Conservation (phyloP, 2,329 filamentous ascomycete species). For the Colletotrichum sansevieriae region DNA sequence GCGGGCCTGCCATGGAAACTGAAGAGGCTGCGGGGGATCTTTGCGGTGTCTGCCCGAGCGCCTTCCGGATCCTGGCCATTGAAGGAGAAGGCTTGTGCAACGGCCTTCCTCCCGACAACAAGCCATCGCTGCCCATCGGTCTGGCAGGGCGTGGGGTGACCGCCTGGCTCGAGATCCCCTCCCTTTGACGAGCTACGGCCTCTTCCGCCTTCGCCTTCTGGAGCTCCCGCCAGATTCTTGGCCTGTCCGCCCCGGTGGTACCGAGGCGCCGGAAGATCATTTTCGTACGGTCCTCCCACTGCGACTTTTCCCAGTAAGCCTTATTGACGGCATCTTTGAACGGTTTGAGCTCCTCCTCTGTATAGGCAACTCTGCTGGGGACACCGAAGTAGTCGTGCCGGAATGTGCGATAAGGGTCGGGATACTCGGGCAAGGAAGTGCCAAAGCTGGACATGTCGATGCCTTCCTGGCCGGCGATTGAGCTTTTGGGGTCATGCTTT, state of each 20-base stretch:
- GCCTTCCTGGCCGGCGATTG: no score
- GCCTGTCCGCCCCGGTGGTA: background rate
- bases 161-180: background rate
- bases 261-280: background rate
- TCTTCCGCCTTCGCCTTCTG: background rate
- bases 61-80: background rate
- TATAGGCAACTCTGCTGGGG: no score
- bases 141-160: background rate
- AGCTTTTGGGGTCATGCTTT: no score
- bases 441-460: no score
- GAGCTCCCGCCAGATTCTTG: background rate
- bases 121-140: background rate
- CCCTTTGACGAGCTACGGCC: background rate
- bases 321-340: no score
- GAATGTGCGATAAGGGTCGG: background rate
- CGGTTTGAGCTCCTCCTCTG: no score
- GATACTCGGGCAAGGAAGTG: no score
- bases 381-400: background rate
- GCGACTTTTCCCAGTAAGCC: background rate
- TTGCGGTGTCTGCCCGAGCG: background rate
- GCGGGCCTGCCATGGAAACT: background rate
- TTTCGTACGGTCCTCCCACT: background rate
- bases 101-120: background rate
- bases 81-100: slow-evolving; percentile 13
- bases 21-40: background rate